phyloP scores from a whole-genome alignment of 768 basidiomycete species.

The Termitomyces sp. region DNA sequence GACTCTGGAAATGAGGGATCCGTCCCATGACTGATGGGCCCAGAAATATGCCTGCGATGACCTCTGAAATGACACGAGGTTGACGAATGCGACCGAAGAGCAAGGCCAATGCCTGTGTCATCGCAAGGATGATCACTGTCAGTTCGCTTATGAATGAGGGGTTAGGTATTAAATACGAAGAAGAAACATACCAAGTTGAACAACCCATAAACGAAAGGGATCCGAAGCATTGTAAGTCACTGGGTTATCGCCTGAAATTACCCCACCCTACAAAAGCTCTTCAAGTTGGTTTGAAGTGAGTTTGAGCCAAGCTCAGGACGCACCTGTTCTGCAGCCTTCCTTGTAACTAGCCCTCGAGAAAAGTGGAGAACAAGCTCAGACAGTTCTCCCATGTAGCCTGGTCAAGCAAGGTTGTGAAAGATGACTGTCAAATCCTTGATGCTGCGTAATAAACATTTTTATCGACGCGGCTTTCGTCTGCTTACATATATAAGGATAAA shows the following conservation, averaged over 20 bases:
- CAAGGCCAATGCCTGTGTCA: conserved; percentile 72
- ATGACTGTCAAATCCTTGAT: background rate
- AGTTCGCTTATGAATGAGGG: conserved; percentile 15
- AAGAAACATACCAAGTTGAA: conserved; percentile 56
- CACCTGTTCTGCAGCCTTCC: conserved; percentile 47
- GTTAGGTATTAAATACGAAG: background rate
- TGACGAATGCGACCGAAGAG: conserved; percentile 67
- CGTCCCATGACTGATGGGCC: conserved; percentile 76
- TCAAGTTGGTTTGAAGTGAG: background rate
- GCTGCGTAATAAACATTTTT: background rate
- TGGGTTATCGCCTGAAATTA: conserved; percentile 77
- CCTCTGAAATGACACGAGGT: conserved; percentile 89
- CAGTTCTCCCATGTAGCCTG: conserved; percentile 42
- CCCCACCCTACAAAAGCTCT: conserved; percentile 50
- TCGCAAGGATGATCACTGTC: conserved; percentile 71
- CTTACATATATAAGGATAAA: background rate
- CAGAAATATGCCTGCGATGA: conserved; percentile 84
- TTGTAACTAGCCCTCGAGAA: conserved; percentile 25
- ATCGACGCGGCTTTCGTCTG: background rate
- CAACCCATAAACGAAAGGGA: conserved; percentile 73
- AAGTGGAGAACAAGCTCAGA: conserved; percentile 28
- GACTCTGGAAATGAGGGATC: conserved; percentile 60
- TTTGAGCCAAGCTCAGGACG: conserved; percentile 6
- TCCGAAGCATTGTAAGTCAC: conserved; percentile 51
- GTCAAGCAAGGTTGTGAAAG: background rate